Base-by-base conservation (phyloP, 2,329 filamentous ascomycete genomes). In the Monilinia fructigena region DNA sequence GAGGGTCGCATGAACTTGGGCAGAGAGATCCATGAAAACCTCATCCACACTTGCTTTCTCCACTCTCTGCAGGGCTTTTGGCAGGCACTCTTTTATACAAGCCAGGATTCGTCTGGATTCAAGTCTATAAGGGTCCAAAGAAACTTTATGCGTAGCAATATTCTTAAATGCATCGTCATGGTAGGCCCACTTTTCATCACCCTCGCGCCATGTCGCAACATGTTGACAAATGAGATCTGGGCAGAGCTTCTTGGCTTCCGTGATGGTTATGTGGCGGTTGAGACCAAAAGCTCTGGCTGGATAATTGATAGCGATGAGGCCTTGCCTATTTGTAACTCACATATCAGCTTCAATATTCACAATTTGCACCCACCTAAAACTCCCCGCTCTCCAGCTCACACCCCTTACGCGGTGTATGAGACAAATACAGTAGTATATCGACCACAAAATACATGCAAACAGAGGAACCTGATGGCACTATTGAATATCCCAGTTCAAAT, bases 31-130 rank as follows among this genome's bases (percentile, higher is more conserved):
- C 68, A 98, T 80, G 75, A 97, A 99, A 11, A 97, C 93, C 78
- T 99, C 95, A 76, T 99, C 95, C 65, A 98, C 91, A 74, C 92
- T 89, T 23, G 94, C 95, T 76, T 98, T 99, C 80, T 99, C 94
- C 55, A 97, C 86, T 73, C 83, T 87, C 75, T 92, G 90, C 68
- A 87, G 76, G 54, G 85, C 78, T 0, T 83, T 76, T 1, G 90
- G 89, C 55, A 97, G 79, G 45, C 81, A 81, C 5, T 90, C 89
- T 75, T 93, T 94, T 75, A 98, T 91, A 66, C 87, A 79, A 14
- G 87, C 85, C 72, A 98, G 77, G 67, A 98, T 97, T 79, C 85
- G 90, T 69, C 93, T 85, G 23, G 91, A 96, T 77, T 97, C 86
- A 40, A 91, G 82, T 47, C 95, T 86, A 78, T 98, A 99, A 12